Conservation (phyloP, 345 rosid species). For the Camelina neglecta region DNA sequence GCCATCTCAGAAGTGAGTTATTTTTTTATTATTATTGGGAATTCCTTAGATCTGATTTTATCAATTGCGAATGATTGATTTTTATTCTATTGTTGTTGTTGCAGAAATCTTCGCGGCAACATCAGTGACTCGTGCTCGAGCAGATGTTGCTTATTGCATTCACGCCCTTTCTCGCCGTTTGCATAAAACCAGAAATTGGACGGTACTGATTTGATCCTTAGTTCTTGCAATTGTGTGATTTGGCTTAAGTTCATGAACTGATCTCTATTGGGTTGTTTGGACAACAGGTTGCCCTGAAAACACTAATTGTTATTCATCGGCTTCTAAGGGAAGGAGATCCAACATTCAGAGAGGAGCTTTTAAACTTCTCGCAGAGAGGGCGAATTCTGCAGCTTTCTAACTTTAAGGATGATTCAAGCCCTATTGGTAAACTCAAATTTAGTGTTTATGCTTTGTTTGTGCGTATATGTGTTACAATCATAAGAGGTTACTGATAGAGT, state of each 20-base stretch:
- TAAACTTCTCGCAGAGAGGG: constrained; percentile 82
- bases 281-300: constrained; percentile 88
- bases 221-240: background rate
- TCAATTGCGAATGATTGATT: too few relatives aligned
- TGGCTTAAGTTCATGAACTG: constrained; percentile 2
- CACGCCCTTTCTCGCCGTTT: constrained; percentile 82
- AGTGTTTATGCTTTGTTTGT: constrained; percentile 14
- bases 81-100: background rate
- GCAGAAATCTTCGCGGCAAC: constrained; percentile 80
- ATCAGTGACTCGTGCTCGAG: constrained; percentile 78
- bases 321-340: constrained; percentile 93
- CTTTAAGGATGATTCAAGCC: constrained; percentile 98
- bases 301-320: constrained; percentile 89
- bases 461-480: background rate
- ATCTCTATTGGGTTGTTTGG: background rate
- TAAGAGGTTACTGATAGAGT: background rate
- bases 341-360: constrained; percentile 85
- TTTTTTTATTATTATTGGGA: background rate
- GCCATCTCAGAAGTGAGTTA: constrained; percentile 85
- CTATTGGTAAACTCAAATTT: constrained; percentile 57
- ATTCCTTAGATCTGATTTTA: constrained; percentile 44
- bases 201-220: constrained; percentile 38
- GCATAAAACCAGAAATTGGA: constrained; percentile 90
- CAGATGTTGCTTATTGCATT: constrained; percentile 91
- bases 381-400: constrained; percentile 88